A percentile compares a stretch with the other conserved stretches of the same genome.
phyloP scores from a whole-genome alignment of 371 early-diverging fungal genomes.

The Parasitella parasitica region DNA sequence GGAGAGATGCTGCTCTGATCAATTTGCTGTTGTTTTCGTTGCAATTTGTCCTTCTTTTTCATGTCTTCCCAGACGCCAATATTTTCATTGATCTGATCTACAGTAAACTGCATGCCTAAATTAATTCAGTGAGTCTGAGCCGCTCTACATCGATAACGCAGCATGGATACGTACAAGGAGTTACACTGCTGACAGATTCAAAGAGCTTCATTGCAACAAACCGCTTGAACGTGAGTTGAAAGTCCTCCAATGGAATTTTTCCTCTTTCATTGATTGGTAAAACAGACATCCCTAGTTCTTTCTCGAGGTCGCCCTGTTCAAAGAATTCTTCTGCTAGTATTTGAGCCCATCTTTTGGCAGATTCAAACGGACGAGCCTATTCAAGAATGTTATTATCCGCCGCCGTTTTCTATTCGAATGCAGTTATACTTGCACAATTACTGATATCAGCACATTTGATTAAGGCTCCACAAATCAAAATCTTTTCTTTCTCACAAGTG shows the following conservation, averaged over 20 bases:
- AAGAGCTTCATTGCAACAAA: constrained; percentile 43
- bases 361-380: constrained; percentile 60
- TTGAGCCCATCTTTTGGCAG: constrained; percentile 61
- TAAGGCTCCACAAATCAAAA: constrained; percentile 63
- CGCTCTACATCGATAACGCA: not conserved
- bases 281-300: constrained; percentile 52
- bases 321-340: constrained; percentile 63
- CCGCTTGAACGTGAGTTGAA: constrained; percentile 41
- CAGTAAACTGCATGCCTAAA: constrained; percentile 41
- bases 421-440: constrained; percentile 57
- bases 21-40: not conserved
- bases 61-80: constrained; percentile 31
- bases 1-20: not conserved
- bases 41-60: not conserved
- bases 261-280: constrained; percentile 45
- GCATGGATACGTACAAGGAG: constrained; percentile 29
- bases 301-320: constrained; percentile 71
- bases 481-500: constrained; percentile 30
- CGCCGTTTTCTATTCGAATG: not conserved
- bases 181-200: constrained; percentile 24
- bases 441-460: constrained; percentile 89
- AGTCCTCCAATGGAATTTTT: constrained; percentile 37
- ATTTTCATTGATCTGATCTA: constrained; percentile 39
- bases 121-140: not conserved
- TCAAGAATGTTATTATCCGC: not conserved